Evolutionary conservation across 805 yeast genomes (phyloP), one percentile per base, ranked within the genome.

Genomic region (Starmerella scarabaei): DNA sequence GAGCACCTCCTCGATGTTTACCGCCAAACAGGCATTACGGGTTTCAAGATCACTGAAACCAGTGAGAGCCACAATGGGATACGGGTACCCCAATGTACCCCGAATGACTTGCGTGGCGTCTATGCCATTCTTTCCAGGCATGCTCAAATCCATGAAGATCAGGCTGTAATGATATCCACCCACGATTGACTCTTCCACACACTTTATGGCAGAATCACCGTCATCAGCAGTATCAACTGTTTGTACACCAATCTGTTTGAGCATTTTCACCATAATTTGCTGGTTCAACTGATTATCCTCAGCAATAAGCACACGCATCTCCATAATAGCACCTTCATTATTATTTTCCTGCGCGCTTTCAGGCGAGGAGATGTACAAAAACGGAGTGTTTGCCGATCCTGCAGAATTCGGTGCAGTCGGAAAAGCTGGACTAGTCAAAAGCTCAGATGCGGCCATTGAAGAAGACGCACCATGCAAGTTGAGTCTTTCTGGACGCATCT

Each of bases 31-130:
- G 43, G 73, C 88, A 49, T 73, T 75, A 30, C 78, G 81, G 51
- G 88, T 86, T 37, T 85, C 76, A 49, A 81, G 82, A 59, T 86
- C 96, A 1, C 94, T 93, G 64, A 79, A 86, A 1, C 95, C 95
- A 0, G 96, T 86, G 41, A 86, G 64, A 0, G 95, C 96, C 33
- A 86, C 85, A 42, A 88, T 85, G 0, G 95, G 95, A 15, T 71
- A 71, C 1, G 61, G 60, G 55, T 72, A 85, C 4, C 69, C 65
- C 40, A 81, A 60, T 29, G 79, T 75, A n/a, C 68, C 62, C 35
- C 94, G 65, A 29, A 86, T 80, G 55, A 69, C 65, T 23, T 54
- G 52, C 3, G 62, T 52, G 12, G 62, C 60, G 5, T 53, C 53
- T 23, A 58, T 43, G 1, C 62, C 62, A 31, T 53, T 53, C 33